These are phyloP conservation scores for Populus hybrid DNA, from an alignment of 441 rosid genomes.

Conservation along the genomic window DNA sequence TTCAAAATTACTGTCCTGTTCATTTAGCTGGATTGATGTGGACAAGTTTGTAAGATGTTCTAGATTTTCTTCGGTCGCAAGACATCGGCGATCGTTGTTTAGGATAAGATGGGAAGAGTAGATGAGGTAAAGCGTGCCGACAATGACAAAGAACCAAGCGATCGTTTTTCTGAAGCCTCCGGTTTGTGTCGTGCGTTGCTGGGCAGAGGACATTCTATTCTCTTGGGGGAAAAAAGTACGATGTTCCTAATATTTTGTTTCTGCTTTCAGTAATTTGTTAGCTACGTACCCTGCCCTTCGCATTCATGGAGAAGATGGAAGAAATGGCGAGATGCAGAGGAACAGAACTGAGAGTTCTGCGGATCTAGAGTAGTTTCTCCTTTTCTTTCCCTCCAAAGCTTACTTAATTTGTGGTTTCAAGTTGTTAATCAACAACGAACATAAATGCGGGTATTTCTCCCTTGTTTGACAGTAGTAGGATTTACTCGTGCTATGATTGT, in stretches of 20 bases:
- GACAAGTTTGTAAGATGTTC: slow-evolving; percentile 29
- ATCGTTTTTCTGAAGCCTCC: slow-evolving; percentile 30
- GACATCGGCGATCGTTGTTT: slow-evolving; percentile 24
- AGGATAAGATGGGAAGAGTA: slow-evolving; percentile 51
- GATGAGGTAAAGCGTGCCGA: slow-evolving; percentile 44
- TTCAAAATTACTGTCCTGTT: slow-evolving; percentile 11
- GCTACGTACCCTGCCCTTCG: slow-evolving; percentile 1
- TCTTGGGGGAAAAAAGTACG: neutral
- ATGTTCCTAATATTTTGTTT: slow-evolving; percentile 1
- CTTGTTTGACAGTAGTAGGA: neutral
- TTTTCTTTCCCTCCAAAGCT: neutral
- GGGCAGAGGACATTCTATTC: slow-evolving; percentile 20
- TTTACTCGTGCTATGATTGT: no score
- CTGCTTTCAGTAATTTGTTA: slow-evolving; percentile 10
- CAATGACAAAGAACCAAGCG: slow-evolving; percentile 47
- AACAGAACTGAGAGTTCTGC: slow-evolving; percentile 40
- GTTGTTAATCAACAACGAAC: neutral
- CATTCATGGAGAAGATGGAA: slow-evolving; percentile 18
- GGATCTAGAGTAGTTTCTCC: slow-evolving; percentile 32
- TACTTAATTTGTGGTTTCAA: neutral
- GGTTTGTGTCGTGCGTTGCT: slow-evolving; percentile 31
- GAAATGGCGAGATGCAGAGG: slow-evolving; percentile 1
- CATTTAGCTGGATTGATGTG: slow-evolving; percentile 15
- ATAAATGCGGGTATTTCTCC: neutral
- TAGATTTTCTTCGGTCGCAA: slow-evolving; percentile 26